Evolutionary conservation across 2,329 filamentous ascomycete species (phyloP).

Genomic region (Corynespora cassiicola): DNA sequence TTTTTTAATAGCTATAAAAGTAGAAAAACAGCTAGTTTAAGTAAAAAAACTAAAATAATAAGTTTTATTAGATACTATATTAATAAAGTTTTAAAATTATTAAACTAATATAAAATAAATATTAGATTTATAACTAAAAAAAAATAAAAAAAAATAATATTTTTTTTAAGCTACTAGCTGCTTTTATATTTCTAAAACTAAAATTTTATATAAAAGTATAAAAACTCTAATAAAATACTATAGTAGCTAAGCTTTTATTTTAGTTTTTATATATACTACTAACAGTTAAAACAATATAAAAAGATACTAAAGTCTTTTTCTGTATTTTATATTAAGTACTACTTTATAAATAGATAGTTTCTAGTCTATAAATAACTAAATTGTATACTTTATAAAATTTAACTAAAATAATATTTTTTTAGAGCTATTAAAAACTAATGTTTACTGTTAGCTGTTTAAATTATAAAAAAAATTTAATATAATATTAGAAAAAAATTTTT

Average conservation of each 20-base stretch:
- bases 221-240: slow-evolving; percentile 1
- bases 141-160: slow-evolving; percentile 1
- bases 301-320: too few relatives aligned
- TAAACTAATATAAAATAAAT: slow-evolving; percentile 1
- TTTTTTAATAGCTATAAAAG: slow-evolving; percentile 3
- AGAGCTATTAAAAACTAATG: too few relatives aligned
- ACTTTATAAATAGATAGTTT: too few relatives aligned
- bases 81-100: slow-evolving; percentile 3
- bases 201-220: slow-evolving; percentile 1
- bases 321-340: too few relatives aligned
- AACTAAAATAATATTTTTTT: too few relatives aligned
- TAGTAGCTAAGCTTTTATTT: slow-evolving; percentile 2
- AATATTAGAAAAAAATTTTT: too few relatives aligned
- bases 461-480: too few relatives aligned
- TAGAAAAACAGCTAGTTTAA: slow-evolving; percentile 2
- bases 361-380: too few relatives aligned
- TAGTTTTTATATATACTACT: slow-evolving; percentile 2
- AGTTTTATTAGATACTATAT: slow-evolving; percentile 2
- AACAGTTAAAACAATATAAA: too few relatives aligned
- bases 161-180: slow-evolving; percentile 3
- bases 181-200: slow-evolving; percentile 1
- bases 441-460: too few relatives aligned
- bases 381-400: too few relatives aligned
- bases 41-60: slow-evolving; percentile 1
- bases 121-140: background rate